These are phyloP conservation scores for Oryza officinalis DNA, from an alignment of 176 grass and related monocot species.

Conservation along the genomic window DNA sequence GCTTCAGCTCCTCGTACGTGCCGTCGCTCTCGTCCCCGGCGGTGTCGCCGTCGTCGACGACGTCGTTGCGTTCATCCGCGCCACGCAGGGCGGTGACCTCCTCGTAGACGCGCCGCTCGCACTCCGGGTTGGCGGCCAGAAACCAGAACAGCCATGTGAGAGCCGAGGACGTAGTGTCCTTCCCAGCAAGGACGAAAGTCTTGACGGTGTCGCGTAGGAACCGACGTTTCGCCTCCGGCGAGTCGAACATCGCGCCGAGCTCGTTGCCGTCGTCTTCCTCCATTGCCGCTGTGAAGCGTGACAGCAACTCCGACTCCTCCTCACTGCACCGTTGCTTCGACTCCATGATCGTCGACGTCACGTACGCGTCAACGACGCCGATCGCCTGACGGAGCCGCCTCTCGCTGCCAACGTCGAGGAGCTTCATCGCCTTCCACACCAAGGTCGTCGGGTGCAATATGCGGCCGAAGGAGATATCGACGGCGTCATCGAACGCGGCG, in stretches of 20 bases:
- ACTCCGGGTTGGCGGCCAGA: slow-evolving; percentile 11
- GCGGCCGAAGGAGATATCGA: slow-evolving; percentile 37
- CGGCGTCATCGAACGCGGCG: slow-evolving; percentile 36
- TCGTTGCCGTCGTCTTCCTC: slow-evolving; percentile 33
- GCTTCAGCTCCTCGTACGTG: background rate
- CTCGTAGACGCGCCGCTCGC: slow-evolving; percentile 29
- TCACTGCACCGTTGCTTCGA: background rate
- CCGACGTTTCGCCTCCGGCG: slow-evolving; percentile 24
- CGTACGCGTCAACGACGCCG: slow-evolving; percentile 21
- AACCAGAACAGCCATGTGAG: slow-evolving; percentile 59
- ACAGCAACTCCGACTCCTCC: slow-evolving; percentile 45
- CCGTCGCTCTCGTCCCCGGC: too few relatives aligned
- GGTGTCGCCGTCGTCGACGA: background rate
- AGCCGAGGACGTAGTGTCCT: slow-evolving; percentile 43
- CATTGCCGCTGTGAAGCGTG: slow-evolving; percentile 36
- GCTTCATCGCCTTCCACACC: slow-evolving; percentile 25
- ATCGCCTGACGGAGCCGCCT: slow-evolving; percentile 35
- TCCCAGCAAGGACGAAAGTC: slow-evolving; percentile 50
- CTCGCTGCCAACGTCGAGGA: slow-evolving; percentile 42
- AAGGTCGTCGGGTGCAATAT: slow-evolving; percentile 26
- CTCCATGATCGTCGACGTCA: slow-evolving; percentile 24
- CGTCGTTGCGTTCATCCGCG: background rate
- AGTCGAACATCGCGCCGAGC: slow-evolving; percentile 31
- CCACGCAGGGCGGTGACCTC: slow-evolving; percentile 7
- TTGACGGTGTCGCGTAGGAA: slow-evolving; percentile 48